phyloP scores from a whole-genome alignment of 2,329 filamentous ascomycete species.

The Pseudogymnoascus sp. region DNA sequence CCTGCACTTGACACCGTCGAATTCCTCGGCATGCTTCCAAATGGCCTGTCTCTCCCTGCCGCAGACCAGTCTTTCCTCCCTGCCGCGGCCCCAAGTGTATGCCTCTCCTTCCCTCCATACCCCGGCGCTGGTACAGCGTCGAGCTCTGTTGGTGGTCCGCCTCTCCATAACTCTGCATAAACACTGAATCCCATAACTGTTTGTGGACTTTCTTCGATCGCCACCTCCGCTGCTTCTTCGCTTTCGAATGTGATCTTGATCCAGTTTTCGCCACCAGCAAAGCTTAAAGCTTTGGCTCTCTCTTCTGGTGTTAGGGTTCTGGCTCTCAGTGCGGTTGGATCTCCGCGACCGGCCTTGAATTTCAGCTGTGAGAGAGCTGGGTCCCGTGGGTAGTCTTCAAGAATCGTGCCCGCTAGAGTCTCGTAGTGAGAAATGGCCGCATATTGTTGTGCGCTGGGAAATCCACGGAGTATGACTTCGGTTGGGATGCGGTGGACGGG shows the following conservation, averaged over 20 bases:
- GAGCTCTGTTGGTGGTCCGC: constrained; percentile 56
- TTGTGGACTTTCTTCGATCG: constrained; percentile 63
- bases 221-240: constrained; percentile 60
- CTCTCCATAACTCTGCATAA: constrained; percentile 62
- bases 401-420: constrained; percentile 74
- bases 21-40: constrained; percentile 3
- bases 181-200: constrained; percentile 62
- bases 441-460: constrained; percentile 63
- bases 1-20: neutral
- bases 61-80: constrained; percentile 1
- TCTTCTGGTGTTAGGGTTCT: constrained; percentile 62
- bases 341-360: constrained; percentile 67
- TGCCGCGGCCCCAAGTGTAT: neutral
- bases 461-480: constrained; percentile 81
- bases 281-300: constrained; percentile 69
- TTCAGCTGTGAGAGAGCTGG: constrained; percentile 63
- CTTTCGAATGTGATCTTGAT: constrained; percentile 80
- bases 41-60: neutral
- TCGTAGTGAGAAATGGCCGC: constrained; percentile 86
- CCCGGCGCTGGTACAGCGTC: constrained; percentile 43
- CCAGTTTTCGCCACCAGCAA: constrained; percentile 83
- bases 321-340: constrained; percentile 61
- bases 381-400: constrained; percentile 86
- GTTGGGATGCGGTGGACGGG: constrained; percentile 47
- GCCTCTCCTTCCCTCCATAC: neutral